Evolutionary conservation across 495 filamentous ascomycete species (phyloP), one percentile per base, ranked within the genome.

Genomic region (Talaromyces borbonicus): DNA sequence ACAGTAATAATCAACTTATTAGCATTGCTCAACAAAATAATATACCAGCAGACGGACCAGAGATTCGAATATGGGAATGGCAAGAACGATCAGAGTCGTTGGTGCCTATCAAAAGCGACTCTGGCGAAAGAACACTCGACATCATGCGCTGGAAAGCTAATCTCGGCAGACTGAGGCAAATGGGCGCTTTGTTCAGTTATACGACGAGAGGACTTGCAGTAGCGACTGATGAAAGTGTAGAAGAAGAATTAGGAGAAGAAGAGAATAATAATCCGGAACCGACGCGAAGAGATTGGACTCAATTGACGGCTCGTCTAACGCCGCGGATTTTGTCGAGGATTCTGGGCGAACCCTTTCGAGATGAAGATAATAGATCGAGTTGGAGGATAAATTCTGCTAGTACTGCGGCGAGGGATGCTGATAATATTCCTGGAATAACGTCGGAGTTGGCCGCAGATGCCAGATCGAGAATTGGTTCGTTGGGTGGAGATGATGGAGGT

Each of bases 391-490:
- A 71, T 3, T 68, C 73, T 25, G 71, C 65, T 2, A 69, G 69
- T 37, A 65, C 65, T 25, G 69, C 69, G 4, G 39, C 47, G 19
- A 49, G 61, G 16, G 73, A 77, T 52, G 55, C 60, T 14, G 73
- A 77, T 53, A 56, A 68, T 49, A 76, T 77, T 11, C 72, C 73
- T 1, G 73, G 73, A 0, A 40, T 77, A n/a, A 61, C 53, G 24
- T 42, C 41, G n/a, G 42, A 49, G 37, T 56, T 32, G 23, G 7
- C 36, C 18, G 33, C 43, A 3, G 49, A 39, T 24, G 40, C 32
- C 1, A 46, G 18, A 8, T 48, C 41, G 11, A 31, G 15, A 3
- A 16, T 40, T 23, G 46, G 35, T n/a, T n/a, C n/a, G n/a, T n/a
- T n/a, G n/a, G n/a, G n/a, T n/a, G n/a, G n/a, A n/a, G n/a, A n/a